Conservation (phyloP, 768 basidiomycete species). For the Thelephora aurantiotincta region DNA sequence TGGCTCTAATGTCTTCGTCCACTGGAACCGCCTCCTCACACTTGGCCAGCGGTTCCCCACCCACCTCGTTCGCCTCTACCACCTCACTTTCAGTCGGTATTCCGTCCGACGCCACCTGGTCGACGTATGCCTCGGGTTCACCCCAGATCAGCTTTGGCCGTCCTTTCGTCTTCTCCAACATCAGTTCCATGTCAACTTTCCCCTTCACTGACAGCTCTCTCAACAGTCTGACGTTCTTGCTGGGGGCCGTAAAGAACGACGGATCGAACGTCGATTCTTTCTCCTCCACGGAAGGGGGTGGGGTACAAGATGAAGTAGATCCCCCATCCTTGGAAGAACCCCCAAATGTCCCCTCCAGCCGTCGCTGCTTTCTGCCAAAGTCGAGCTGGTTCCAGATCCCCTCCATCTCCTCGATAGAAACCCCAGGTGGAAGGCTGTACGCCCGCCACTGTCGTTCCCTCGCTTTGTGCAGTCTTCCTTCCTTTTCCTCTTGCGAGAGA, state of each 20-base stretch:
- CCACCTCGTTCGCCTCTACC: too few species aligned
- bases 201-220: conserved; percentile 35
- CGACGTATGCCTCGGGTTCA: neutral
- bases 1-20: neutral
- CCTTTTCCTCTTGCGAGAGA: conserved; percentile 21
- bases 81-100: neutral
- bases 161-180: conserved; percentile 23
- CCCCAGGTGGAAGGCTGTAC: conserved; percentile 34
- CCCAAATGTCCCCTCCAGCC: too few species aligned
- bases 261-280: conserved; percentile 10
- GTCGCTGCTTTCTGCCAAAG: conserved; percentile 18
- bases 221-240: conserved; percentile 21
- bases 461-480: conserved; percentile 17
- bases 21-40: neutral
- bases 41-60: neutral
- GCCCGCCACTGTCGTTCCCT: conserved; percentile 31
- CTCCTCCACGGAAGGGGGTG: conserved; percentile 2
- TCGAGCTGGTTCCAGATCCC: conserved; percentile 30
- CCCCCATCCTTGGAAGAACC: neutral
- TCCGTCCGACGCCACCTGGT: neutral
- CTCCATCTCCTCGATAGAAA: conserved; percentile 20
- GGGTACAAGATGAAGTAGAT: neutral
- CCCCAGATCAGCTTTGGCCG: conserved; percentile 25
- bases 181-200: conserved; percentile 22
- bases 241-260: conserved; percentile 22